Evolutionary conservation across 805 yeast genomes (phyloP).

Genomic region (Cyberlindnera veronae): DNA sequence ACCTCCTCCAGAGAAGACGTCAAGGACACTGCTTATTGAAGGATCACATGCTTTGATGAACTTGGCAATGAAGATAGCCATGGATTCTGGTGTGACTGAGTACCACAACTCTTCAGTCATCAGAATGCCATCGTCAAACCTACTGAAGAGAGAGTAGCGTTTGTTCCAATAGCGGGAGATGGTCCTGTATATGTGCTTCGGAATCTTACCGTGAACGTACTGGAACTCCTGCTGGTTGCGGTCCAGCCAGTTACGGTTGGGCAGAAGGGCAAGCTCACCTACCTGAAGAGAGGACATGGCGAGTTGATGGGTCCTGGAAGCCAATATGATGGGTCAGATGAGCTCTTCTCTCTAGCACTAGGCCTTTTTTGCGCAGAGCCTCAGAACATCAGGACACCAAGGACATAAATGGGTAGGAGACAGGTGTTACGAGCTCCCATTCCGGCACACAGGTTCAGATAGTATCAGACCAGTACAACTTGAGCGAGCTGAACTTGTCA

Average conservation of each 20-base stretch:
- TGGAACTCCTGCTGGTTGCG: constrained; percentile 3
- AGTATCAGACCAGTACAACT: too few relatives aligned
- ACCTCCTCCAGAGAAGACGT: constrained; percentile 85
- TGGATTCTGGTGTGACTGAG: constrained; percentile 80
- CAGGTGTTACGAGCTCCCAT: too few relatives aligned
- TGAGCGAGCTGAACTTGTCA: too few relatives aligned
- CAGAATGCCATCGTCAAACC: constrained; percentile 62
- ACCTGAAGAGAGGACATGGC: background rate
- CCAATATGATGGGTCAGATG: background rate
- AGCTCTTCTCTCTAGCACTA: too few relatives aligned
- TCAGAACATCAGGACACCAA: too few relatives aligned
- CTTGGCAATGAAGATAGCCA: constrained; percentile 60
- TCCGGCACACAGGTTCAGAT: too few relatives aligned
- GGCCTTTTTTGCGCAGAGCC: too few relatives aligned
- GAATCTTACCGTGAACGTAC: constrained; percentile 9
- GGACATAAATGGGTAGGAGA: too few relatives aligned
- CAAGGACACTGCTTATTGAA: constrained; percentile 46
- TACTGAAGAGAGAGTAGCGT: constrained; percentile 57
- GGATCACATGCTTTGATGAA: constrained; percentile 51
- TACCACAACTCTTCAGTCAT: constrained; percentile 78
- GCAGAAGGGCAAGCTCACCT: constrained; percentile 3
- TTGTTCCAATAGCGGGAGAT: constrained; percentile 44
- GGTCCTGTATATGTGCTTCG: constrained; percentile 7
- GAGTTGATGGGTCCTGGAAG: background rate
- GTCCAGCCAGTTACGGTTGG: constrained; percentile 12